Base-by-base conservation (phyloP, 495 filamentous ascomycete species). In the Talaromyces thailandensis region DNA sequence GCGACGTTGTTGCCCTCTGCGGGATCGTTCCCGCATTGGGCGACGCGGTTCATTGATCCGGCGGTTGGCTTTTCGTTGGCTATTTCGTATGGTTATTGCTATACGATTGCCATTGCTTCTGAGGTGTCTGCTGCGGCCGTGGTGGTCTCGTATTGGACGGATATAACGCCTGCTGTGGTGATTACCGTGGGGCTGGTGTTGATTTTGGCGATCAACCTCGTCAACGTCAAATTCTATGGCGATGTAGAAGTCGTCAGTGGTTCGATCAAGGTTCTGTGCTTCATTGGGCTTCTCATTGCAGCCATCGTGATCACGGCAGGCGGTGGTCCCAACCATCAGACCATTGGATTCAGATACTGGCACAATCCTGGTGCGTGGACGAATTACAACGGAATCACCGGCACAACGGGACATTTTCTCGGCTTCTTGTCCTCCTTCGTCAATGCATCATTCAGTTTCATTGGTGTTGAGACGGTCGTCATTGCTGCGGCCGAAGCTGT, bases 401-500 rank as follows among this genome's bases (percentile, higher is more conserved):
- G 74, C 59, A 64, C 64, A 26, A 72, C 70, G 3, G 74, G 77
- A 18, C 71, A 73, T 18, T 79, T 79, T 52, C 65, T 81, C 12
- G 77, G 71, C 0, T 72, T 80, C 52, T 75, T 73, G 66, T 71
- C 70, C 1, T 69, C 70, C 4, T 66, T 81, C 9, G 68, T 76
- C 62, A 75, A 75, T 51, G 75, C 78, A 1, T 71, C 73, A 0
- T 81, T 75, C 62, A 70, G 73, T n/a, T 86, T 82, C 65, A 76
- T 75, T 25, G 82, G 82, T 23, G 79, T 81, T 21, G 88, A 93
- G 70, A 80, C 86, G 64, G 82, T 90, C 21, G 88, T 83, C 57
- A 81, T 94, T 21, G 87, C 91, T 0, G 91, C 88, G 7, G 88
- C 88, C 63, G 92, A 96, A 72, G 86, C 91, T 59, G 82, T 82